A percentile compares a stretch with the other conserved stretches of the same genome.
Evolutionary conservation across 2,329 filamentous ascomycete genomes (phyloP).

Genomic region (Pseudogymnoascus pannorum): DNA sequence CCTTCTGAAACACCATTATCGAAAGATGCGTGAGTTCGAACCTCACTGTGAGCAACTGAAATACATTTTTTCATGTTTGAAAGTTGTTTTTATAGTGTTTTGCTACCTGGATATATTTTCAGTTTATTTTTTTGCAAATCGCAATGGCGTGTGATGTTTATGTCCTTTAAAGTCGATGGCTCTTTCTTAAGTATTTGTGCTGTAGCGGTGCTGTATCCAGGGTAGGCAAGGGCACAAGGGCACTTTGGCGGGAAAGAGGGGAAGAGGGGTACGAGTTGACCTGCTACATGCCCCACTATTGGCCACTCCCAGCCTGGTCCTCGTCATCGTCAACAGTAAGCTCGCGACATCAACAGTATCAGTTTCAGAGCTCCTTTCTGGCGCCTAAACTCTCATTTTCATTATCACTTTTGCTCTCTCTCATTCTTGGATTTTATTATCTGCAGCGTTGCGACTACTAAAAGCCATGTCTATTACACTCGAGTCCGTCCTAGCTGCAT

Average conservation of each 20-base stretch:
- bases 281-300: constrained; percentile 1
- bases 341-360: constrained; percentile 8
- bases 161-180: background rate
- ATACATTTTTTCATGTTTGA: constrained; percentile 13
- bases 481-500: constrained; percentile 72
- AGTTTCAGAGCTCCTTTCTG: background rate
- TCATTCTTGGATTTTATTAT: background rate
- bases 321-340: constrained; percentile 5
- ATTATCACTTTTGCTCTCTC: background rate
- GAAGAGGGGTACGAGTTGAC: constrained; percentile 6
- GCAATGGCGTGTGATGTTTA: background rate
- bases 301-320: background rate
- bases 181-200: background rate
- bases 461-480: constrained; percentile 44
- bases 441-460: background rate
- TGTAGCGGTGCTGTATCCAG: background rate
- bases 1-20: constrained; percentile 23
- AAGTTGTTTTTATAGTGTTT: constrained; percentile 15
- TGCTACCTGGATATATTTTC: background rate
- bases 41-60: constrained; percentile 21
- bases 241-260: background rate
- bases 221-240: background rate
- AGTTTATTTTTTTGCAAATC: background rate
- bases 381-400: background rate
- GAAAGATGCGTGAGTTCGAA: constrained; percentile 29